Evolutionary conservation across 331 rosid species (phyloP).

Genomic region (Quercus phellos): DNA sequence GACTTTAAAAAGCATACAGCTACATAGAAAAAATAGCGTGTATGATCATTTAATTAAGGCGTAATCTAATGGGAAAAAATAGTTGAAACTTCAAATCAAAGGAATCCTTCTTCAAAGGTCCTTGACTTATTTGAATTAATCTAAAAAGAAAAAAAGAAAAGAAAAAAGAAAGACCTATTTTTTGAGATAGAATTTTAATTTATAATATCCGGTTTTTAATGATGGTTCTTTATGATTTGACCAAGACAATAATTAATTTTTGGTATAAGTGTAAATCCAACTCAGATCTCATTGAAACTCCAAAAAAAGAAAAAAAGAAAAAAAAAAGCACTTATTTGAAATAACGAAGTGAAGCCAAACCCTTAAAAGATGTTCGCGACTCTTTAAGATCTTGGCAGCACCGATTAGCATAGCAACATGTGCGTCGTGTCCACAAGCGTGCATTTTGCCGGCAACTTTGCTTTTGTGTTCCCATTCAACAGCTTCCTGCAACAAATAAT

Average conservation of each 20-base stretch:
- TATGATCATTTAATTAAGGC: too few relatives aligned
- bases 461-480: slow-evolving; percentile 88
- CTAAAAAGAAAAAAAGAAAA: neutral
- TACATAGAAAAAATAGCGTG: neutral
- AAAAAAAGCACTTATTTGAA: neutral
- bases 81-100: neutral
- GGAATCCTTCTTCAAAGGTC: neutral
- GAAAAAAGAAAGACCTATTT: too few relatives aligned
- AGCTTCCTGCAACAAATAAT: slow-evolving; percentile 45
- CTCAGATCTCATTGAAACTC: too few relatives aligned
- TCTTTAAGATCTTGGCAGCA: slow-evolving; percentile 87
- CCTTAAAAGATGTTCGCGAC: slow-evolving; percentile 80
- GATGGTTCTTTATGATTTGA: rapidly evolving
- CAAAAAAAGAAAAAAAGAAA: too few relatives aligned
- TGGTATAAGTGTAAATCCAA: rapidly evolving
- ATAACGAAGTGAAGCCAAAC: slow-evolving; percentile 19
- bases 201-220: rapidly evolving
- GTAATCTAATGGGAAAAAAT: too few relatives aligned
- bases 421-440: slow-evolving; percentile 98
- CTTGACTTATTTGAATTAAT: neutral
- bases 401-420: slow-evolving; percentile 96
- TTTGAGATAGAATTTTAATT: too few relatives aligned
- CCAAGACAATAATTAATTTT: too few relatives aligned
- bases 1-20: neutral
- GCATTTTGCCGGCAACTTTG: slow-evolving; percentile 91